Base-by-base conservation (phyloP, 805 yeast species). In the Ogataea pignaliae region DNA sequence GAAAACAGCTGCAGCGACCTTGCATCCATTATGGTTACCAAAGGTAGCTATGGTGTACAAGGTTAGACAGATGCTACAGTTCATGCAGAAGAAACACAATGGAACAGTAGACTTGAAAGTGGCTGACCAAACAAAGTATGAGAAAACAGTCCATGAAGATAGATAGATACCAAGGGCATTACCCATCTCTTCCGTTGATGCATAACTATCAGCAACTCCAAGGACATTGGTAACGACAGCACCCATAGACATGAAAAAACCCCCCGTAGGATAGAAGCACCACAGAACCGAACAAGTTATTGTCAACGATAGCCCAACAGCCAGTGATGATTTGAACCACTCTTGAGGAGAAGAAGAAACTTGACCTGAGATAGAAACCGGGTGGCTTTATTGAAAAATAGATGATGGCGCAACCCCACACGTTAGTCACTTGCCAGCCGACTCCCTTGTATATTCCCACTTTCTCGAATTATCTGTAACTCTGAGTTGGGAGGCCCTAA, bases 251-350 rank as follows among this genome's bases (percentile, higher is more conserved):
- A 69, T 58, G 65, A 76, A 75, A 59, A 76, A 76, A 6, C 75
- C 73, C 73, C 34, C 79, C 81, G 56, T 66, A 75, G 36, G 72
- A 68, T 28, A 68, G 61, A 40, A 76, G 60, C 11, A 75, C 70
- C 7, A 74, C 69, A 11, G 75, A 73, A 34, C 75, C 81, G 57
- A 74, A 76, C 8, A 74, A 64, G 56, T 74, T 75, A 47, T 77
- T 77, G 37, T 67, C 55, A 33, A 65, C 57, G 42, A 73, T 51
- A 41, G 73, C 73, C 74, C 75, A 74, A 14, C 70, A 51, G n/a
- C 79, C 79, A 37, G 71, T 66, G 17, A 72, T 57, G 21, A 70
- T 56, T 55, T 71, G 70, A 36, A 66, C 65, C 5, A 65, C 48
- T 17, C 79, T 78, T 13, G 75, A 72, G 43, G 69, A 64, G 48